phyloP scores from a whole-genome alignment of 768 basidiomycete genomes.

The Kwoniella botswanensis region DNA sequence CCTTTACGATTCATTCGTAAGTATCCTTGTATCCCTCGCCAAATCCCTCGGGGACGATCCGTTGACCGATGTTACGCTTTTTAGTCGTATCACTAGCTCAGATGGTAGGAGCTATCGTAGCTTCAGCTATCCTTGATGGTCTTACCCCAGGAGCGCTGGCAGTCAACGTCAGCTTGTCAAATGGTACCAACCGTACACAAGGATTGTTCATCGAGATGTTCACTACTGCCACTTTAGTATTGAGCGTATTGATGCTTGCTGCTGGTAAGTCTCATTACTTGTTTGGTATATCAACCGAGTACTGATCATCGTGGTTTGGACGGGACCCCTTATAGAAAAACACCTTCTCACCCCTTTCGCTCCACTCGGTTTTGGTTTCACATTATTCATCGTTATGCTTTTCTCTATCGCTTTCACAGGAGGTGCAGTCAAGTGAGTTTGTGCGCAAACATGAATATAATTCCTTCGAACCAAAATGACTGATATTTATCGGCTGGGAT shows the following conservation, averaged over 20 bases:
- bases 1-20: slow-evolving; percentile 50
- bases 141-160: slow-evolving; percentile 47
- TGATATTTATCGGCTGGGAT: too few species aligned
- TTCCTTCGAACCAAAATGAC: too few species aligned
- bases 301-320: background rate
- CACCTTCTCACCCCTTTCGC: slow-evolving; percentile 49
- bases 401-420: slow-evolving; percentile 52
- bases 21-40: slow-evolving; percentile 11
- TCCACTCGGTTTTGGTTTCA: slow-evolving; percentile 53
- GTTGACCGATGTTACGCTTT: slow-evolving; percentile 2
- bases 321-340: slow-evolving; percentile 30
- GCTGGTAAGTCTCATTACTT: slow-evolving; percentile 40
- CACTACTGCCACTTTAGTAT: slow-evolving; percentile 47
- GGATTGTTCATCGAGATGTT: slow-evolving; percentile 58
- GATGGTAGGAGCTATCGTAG: slow-evolving; percentile 49
- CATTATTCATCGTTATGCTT: slow-evolving; percentile 50
- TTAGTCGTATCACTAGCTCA: slow-evolving; percentile 43
- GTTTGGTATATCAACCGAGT: background rate
- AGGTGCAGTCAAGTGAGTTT: slow-evolving; percentile 55
- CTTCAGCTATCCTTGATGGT: slow-evolving; percentile 50
- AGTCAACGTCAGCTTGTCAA: slow-evolving; percentile 36
- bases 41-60: background rate
- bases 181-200: slow-evolving; percentile 45
- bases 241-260: slow-evolving; percentile 55
- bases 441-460: too few species aligned